Base-by-base conservation (phyloP, 1,284 basidiomycete species). In the Mycosarcoma mackinlayi region DNA sequence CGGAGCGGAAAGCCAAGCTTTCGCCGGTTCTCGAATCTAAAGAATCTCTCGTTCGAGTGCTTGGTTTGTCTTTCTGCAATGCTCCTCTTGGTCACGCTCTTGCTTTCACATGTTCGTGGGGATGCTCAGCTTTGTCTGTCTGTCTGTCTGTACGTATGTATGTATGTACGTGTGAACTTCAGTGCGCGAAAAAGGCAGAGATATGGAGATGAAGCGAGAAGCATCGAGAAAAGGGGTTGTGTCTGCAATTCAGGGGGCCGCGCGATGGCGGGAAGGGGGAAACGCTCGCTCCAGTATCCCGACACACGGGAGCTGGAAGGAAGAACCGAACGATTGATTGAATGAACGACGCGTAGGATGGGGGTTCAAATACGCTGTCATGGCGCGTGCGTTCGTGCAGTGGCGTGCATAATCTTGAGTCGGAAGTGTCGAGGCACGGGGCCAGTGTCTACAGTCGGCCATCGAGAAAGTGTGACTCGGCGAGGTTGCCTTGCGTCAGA, bases 331-430 rank as follows among this genome's bases (percentile, higher is more conserved):
- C n/a, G n/a, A n/a, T n/a, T n/a, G n/a, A 28, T 44, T 19, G 41
- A 27, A 21, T n/a, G 25, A 28, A 21, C 41, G 30, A 19, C 25
- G 41, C 41, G 41, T 28, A 19, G 41, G 9, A 19, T 31, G 41
- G 19, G 41, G 25, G 40, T 5, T n/a, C n/a, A n/a, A n/a, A n/a
- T n/a, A n/a, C 6, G 9, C 19, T 3, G 41, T 25, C 37, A 16
- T 39, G 47, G 47, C 23, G 35, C 34, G 47, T 49, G 47, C 35
- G 19, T 30, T 27, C 16, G 23, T 49, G 47, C 47, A 49, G 47
- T 28, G 35, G 47, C 47, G 35, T 38, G 47, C 47, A 49, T 14
- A 21, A 19, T 38, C 30, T 4, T 14, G 14, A 11, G 25, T 24
- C 25, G 41, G 3, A 19, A 18, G n/a, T 11, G 9, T 16, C 6